Evolutionary conservation across 2,329 filamentous ascomycete genomes (phyloP), one percentile per base, ranked within the genome.

Genomic region (Penicillium sp.): DNA sequence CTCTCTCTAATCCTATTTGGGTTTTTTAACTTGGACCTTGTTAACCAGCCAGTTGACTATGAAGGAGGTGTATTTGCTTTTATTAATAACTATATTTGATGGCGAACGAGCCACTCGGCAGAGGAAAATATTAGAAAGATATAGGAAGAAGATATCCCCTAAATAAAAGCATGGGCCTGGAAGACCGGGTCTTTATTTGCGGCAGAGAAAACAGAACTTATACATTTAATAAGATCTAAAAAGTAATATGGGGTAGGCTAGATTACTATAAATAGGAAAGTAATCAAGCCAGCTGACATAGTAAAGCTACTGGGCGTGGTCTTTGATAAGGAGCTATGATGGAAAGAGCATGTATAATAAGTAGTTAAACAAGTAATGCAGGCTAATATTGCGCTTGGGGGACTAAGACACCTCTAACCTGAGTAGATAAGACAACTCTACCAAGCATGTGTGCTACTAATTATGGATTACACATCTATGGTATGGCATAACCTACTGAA

Each of bases 11-110:
- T 76, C 11, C 63, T 77, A 3, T 79, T 76, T 58, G 67, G 74
- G 17, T 75, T 77, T 67, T 78, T 74, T 61, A 78, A 79, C 53
- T 70, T 70, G 29, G 72, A 78, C 50, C 69, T 78, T 8, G 73
- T 79, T 3, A 64, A 79, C 38, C 61, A 71, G 45, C 56, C 60
- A 0, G 64, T 70, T 11, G 26, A 63, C 46, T 53, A 9, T 26
- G 38, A 66, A n/a, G 61, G 71, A 21, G 72, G 72, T 9, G 67
- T 70, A 38, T 73, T 62, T 30, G 68, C 64, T 52, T 80, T 72
- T 61, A 74, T 67, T 44, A 66, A 64, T 61, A 72, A 70, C 60
- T 79, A 70, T 35, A 71, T 67, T 46, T 49, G 57, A 8, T 71
- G 64, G 71, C 52, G 61, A 48, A 62, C 64, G 0, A 64, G 68